These are phyloP conservation scores for Leccinum fuscescens DNA, from an alignment of 1,284 basidiomycete genomes.

Conservation along the genomic window DNA sequence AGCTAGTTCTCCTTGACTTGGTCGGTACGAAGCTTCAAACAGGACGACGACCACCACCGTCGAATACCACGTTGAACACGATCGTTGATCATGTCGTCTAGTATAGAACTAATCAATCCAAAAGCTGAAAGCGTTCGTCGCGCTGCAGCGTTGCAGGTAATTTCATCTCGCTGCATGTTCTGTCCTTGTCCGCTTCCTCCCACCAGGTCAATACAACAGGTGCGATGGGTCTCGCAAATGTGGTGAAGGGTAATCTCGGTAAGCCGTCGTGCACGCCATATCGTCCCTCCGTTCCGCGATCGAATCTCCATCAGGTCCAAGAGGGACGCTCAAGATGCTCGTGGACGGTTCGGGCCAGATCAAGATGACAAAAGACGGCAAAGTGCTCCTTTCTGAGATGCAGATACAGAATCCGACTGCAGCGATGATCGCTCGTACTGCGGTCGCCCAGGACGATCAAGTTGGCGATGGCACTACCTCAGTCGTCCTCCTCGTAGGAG, in stretches of 20 bases:
- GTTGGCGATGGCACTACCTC: conserved; percentile 98
- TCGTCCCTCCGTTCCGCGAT: conserved; percentile 17
- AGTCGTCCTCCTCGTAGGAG: conserved; percentile 95
- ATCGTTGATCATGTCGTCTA: conserved; percentile 61
- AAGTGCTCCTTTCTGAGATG: conserved; percentile 98
- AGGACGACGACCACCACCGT: conserved; percentile 18
- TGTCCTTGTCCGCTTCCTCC: conserved; percentile 20
- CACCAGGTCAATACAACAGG: conserved; percentile 83
- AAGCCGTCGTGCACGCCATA: conserved; percentile 28
- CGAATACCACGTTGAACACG: conserved; percentile 22
- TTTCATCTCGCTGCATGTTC: conserved; percentile 25
- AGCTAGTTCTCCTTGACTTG: conserved; percentile 2
- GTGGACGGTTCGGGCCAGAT: conserved; percentile 99
- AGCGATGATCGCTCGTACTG: conserved; percentile 98
- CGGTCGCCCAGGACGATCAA: conserved; percentile 98
- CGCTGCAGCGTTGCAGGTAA: conserved; percentile 90
- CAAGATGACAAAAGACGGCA: conserved; percentile 99
- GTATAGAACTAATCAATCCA: conserved; percentile 92
- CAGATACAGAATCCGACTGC: conserved; percentile 99
- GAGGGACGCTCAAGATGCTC: conserved; percentile 98
- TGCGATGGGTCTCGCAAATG: conserved; percentile 95
- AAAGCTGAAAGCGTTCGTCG: conserved; percentile 94
- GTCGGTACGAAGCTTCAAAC: neutral
- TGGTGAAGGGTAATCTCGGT: conserved; percentile 97
- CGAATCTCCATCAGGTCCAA: conserved; percentile 61